Percentiles rank a stretch among this genome's conserved stretches.
phyloP scores from a whole-genome alignment of 306 rosid species.

The Nissolia schottii region DNA sequence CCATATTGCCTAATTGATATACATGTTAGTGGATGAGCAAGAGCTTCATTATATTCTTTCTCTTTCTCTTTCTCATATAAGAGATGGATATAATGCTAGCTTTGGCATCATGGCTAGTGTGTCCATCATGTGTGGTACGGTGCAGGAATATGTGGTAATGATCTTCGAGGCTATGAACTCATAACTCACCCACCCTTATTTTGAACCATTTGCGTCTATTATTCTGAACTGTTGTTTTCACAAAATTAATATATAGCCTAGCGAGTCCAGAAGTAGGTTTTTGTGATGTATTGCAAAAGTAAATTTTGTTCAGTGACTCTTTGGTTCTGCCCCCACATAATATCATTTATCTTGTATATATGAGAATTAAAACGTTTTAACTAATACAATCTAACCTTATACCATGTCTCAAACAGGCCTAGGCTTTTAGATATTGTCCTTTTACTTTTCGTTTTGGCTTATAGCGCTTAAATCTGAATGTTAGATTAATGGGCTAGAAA shows the following conservation, averaged over 20 bases:
- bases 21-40: not conserved
- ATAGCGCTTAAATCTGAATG: not conserved
- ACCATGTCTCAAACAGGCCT: too few relatives aligned
- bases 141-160: not conserved
- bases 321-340: not conserved
- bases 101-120: conserved; percentile 12
- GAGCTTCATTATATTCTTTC: too few relatives aligned
- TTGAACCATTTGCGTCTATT: conserved; percentile 14
- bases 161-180: not conserved
- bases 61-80: conserved; percentile 26
- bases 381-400: too few relatives aligned
- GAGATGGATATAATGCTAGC: conserved; percentile 1
- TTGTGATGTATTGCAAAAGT: not conserved
- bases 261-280: conserved; percentile 13
- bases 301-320: not conserved
- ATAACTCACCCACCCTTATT: not conserved
- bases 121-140: not conserved
- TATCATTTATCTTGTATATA: not conserved
- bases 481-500: not conserved
- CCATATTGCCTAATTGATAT: conserved; percentile 25
- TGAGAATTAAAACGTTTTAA: not conserved
- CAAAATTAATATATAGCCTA: not conserved
- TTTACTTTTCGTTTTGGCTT: not conserved
- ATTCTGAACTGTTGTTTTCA: conserved; percentile 21
- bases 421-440: not conserved